Conservation (phyloP, 2,329 filamentous ascomycete genomes). For the Clarireedia monteithiana region DNA sequence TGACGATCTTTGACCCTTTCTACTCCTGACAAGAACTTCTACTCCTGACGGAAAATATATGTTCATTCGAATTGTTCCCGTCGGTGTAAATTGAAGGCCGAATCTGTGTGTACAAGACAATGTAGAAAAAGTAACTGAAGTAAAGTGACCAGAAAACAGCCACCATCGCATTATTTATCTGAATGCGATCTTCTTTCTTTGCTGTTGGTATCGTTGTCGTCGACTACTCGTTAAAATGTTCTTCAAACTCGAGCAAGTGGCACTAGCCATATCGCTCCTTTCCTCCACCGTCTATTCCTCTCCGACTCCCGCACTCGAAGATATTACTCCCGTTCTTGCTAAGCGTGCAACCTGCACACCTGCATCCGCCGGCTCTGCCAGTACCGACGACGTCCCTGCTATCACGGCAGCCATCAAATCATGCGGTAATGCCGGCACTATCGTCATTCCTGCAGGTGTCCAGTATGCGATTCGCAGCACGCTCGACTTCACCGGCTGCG, state of each 20-base stretch:
- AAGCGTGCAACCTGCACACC: constrained; percentile 21
- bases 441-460: constrained; percentile 34
- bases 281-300: not conserved
- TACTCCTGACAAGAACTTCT: no score
- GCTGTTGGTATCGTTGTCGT: no score
- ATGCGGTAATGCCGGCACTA: constrained; percentile 35
- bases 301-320: not conserved
- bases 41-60: no score
- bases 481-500: constrained; percentile 35
- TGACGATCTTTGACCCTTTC: no score
- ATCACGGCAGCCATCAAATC: constrained; percentile 35
- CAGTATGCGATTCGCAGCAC: constrained; percentile 38
- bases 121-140: no score
- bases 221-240: not conserved
- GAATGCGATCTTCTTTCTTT: no score
- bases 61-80: no score
- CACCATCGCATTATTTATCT: no score
- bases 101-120: no score
- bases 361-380: constrained; percentile 14
- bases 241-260: not conserved
- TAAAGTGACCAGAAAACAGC: no score
- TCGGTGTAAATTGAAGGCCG: no score
- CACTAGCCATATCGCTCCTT: not conserved
- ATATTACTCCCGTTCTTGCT: constrained; percentile 2
- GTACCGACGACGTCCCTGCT: constrained; percentile 36